These are phyloP conservation scores for Coriaria nepalensis DNA, from an alignment of 306 rosid species.

Conservation along the genomic window DNA sequence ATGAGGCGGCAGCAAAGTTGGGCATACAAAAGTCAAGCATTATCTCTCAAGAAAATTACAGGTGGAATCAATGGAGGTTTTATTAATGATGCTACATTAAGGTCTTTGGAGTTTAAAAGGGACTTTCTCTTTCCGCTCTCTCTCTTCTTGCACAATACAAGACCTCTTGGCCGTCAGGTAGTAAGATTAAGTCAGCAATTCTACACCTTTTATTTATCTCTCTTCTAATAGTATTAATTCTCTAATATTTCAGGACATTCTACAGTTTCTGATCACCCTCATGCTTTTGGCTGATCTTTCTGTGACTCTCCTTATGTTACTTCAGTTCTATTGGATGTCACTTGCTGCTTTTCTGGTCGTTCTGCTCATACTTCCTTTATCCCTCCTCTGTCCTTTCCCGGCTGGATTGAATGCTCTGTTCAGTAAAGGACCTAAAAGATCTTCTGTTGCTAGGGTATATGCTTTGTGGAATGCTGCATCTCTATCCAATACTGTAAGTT, in stretches of 20 bases:
- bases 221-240: slow-evolving; percentile 23
- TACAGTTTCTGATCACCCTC: slow-evolving; percentile 67
- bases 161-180: slow-evolving; percentile 96
- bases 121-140: slow-evolving; percentile 70
- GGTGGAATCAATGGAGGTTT: slow-evolving; percentile 94
- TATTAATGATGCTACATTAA: slow-evolving; percentile 60
- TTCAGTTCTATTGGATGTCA: slow-evolving; percentile 94
- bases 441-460: slow-evolving; percentile 80
- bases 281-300: slow-evolving; percentile 78
- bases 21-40: slow-evolving; percentile 71
- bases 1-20: slow-evolving; percentile 59
- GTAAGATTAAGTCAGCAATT: slow-evolving; percentile 12
- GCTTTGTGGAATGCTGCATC: slow-evolving; percentile 95
- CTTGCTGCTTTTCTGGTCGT: slow-evolving; percentile 83
- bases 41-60: slow-evolving; percentile 68
- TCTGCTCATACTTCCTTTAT: slow-evolving; percentile 82
- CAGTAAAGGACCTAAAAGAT: slow-evolving; percentile 88
- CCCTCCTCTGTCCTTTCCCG: slow-evolving; percentile 82
- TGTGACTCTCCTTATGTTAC: slow-evolving; percentile 81
- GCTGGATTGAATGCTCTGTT: slow-evolving; percentile 97
- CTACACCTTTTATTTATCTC: no score
- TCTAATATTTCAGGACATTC: slow-evolving; percentile 58
- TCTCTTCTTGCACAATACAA: slow-evolving; percentile 75
- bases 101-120: slow-evolving; percentile 62
- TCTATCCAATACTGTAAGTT: slow-evolving; percentile 77